Evolutionary conservation across 768 basidiomycete genomes (phyloP), one percentile per base, ranked within the genome.

Genomic region (Auriscalpium orientale): DNA sequence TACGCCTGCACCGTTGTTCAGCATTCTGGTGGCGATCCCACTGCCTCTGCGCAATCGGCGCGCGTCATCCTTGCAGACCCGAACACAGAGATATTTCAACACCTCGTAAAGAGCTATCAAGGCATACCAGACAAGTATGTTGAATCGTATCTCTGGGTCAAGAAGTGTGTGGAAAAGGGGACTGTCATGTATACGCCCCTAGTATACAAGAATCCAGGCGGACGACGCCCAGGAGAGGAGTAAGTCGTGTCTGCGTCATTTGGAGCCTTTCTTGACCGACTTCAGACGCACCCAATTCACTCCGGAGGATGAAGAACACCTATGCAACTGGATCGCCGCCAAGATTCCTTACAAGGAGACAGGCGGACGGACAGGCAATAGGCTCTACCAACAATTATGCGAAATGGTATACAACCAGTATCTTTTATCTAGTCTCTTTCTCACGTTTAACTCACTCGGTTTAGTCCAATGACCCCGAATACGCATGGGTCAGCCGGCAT

Each of bases 281-380:
- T 43, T 4, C 65, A 91, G 89, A 67, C 79, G 89, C 46, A 90
- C 84, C 0, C 85, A 86, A 54, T 92, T 91, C 59, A 85, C 84
- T 0, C 82, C 83, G 59, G 79, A 85, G 58, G 89, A 92, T 56
- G 90, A 92, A 65, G 76, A 83, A 52, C 78, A 81, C 57, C 71
- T 92, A 9, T 88, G 86, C 61, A 71, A 77, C 35, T 92, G 87
- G 85, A 90, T 92, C 59, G 90, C 89, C 1, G 73, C 79, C 21
- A 89, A 89, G 68, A 91, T 91, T 20, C 89, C 90, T 2, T 88
- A 85, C 70, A 90, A 89, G 66, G 84, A 87, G 66, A 89, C 84
- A 0, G 87, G 88, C 2, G 89, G 89, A 20, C 73, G 89, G 56
- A 91, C 89, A 1, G 89, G 89, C 10, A 91, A 92, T 62, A 79